Conservation (phyloP, 2,329 filamentous ascomycete species). For the Beauveria scarabaeidicola region DNA sequence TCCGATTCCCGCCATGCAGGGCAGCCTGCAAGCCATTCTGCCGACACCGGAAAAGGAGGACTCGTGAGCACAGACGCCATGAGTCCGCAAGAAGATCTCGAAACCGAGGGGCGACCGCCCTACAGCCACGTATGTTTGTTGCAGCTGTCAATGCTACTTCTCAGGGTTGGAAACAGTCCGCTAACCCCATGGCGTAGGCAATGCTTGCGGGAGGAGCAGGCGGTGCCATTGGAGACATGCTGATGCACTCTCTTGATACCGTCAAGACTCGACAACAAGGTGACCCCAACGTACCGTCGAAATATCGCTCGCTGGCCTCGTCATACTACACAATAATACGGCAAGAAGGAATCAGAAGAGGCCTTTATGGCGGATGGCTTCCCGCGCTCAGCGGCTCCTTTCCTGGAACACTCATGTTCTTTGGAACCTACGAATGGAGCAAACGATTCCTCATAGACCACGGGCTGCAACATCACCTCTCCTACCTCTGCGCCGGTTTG, state of each 20-base stretch:
- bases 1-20: conserved; percentile 25
- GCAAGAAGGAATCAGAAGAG: conserved; percentile 79
- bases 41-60: conserved; percentile 20
- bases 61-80: conserved; percentile 23
- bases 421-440: conserved; percentile 92
- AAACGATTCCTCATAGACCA: conserved; percentile 82
- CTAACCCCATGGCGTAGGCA: conserved; percentile 43
- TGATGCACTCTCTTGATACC: conserved; percentile 98
- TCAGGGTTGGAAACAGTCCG: not conserved
- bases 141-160: not conserved
- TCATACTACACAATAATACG: conserved; percentile 90
- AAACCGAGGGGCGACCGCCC: conserved; percentile 35
- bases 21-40: conserved; percentile 19
- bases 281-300: conserved; percentile 85
- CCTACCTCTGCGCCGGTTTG: conserved; percentile 77
- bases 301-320: conserved; percentile 81
- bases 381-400: conserved; percentile 90
- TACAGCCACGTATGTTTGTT: conserved; percentile 32
- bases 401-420: conserved; percentile 88
- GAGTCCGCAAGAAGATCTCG: conserved; percentile 27
- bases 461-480: conserved; percentile 71
- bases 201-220: conserved; percentile 94
- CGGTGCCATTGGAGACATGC: conserved; percentile 86
- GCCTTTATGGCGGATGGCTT: conserved; percentile 87
- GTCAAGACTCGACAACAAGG: conserved; percentile 98